Conservation (phyloP, 73 alveolate species). For the Paramecium caudatum region DNA sequence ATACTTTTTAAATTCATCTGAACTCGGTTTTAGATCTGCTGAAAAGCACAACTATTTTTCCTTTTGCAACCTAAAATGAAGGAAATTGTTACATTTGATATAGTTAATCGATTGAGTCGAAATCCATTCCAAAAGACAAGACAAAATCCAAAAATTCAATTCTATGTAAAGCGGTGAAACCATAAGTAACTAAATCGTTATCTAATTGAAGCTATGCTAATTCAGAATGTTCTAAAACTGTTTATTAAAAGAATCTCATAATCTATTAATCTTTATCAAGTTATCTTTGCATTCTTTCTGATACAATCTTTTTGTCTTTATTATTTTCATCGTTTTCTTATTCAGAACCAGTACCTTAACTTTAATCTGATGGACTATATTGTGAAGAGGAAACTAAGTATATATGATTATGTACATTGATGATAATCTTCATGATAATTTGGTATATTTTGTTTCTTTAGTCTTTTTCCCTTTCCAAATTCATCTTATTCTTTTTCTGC, state of each 20-base stretch:
- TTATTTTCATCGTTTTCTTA: conserved; percentile 66
- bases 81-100: conserved; percentile 16
- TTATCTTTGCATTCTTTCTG: conserved; percentile 64
- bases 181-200: conserved; percentile 36
- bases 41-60: conserved; percentile 56
- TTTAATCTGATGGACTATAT: conserved; percentile 64
- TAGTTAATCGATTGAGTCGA: conserved; percentile 60
- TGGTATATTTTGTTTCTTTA: conserved; percentile 66
- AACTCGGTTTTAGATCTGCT: conserved; percentile 56
- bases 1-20: conserved; percentile 67
- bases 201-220: conserved; percentile 50
- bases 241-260: conserved; percentile 53
- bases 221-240: conserved; percentile 59
- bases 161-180: conserved; percentile 71
- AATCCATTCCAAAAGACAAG: conserved; percentile 76
- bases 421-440: conserved; percentile 71
- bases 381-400: conserved; percentile 58
- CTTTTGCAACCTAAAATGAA: conserved; percentile 22
- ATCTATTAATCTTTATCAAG: conserved; percentile 63
- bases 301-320: conserved; percentile 44
- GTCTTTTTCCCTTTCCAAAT: conserved; percentile 82
- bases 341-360: conserved; percentile 64
- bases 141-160: conserved; percentile 70
- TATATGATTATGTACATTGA: conserved; percentile 13
- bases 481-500: conserved; percentile 67